Conservation (phyloP, 257 asterid species). For the Przewalskia tangutica region DNA sequence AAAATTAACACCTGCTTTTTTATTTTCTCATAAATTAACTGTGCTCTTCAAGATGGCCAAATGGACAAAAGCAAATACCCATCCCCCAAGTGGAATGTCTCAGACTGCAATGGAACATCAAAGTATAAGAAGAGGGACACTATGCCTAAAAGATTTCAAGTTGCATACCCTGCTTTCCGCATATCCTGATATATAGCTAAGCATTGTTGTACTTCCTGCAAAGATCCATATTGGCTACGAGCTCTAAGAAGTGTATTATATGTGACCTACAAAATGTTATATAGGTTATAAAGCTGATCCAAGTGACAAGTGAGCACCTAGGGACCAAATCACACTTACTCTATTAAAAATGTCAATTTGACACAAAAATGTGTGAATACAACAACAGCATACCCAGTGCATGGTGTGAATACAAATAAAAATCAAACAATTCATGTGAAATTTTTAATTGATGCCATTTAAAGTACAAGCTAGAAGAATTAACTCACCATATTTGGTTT, state of each 20-base stretch:
- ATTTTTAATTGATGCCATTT: background rate
- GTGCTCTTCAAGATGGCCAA: too few species aligned
- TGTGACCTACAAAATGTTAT: constrained; percentile 52
- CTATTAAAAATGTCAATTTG: background rate
- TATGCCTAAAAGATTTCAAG: background rate
- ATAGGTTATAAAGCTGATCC: constrained; percentile 5
- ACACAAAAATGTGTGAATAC: background rate
- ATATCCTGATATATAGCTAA: constrained; percentile 79
- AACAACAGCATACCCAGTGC: background rate
- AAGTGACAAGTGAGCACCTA: background rate
- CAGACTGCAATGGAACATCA: background rate
- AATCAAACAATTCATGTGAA: background rate
- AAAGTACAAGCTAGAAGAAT: background rate
- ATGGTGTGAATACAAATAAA: background rate
- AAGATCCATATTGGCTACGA: constrained; percentile 65
- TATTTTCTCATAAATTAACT: too few species aligned
- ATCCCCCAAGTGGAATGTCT: background rate
- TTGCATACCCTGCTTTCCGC: constrained; percentile 85
- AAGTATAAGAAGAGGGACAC: background rate
- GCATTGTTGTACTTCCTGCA: constrained; percentile 77
- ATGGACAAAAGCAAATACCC: background rate
- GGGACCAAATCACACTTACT: background rate
- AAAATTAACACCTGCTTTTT: too few species aligned
- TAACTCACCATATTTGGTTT: constrained; percentile 70
- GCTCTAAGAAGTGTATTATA: constrained; percentile 86